Evolutionary conservation across 2,329 filamentous ascomycete species (phyloP), one percentile per base, ranked within the genome.

Genomic region (Escovopsis sp.): DNA sequence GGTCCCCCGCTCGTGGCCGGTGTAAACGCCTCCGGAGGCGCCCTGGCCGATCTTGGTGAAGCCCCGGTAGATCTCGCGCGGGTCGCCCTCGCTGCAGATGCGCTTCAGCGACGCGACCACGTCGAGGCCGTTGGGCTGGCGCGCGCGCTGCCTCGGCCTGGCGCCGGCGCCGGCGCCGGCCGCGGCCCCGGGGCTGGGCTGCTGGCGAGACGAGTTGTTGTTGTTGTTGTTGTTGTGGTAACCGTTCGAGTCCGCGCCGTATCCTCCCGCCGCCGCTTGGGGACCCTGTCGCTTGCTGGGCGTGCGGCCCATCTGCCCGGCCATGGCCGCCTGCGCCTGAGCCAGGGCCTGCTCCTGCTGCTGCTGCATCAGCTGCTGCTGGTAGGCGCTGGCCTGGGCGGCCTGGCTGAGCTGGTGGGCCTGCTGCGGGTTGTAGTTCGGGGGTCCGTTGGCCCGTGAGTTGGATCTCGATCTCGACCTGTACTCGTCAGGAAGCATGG

Each of bases 1-100:
- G 34, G 78, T 83, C 43, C 77, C 81, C 49, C 79, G 73, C 61
- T 95, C 85, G 58, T 89, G 85, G 4, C 89, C 91, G 0, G 86
- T 94, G 57, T 80, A 98, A 1, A 98, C 91, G 47, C 91, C 91
- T 52, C 91, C 91, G 8, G 89, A 96, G 33, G 91, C 91, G 60
- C 91, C 91, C 63, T 98, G 91, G 1, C 91, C 91, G 58, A 98
- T 96, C 67, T 96, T 96, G 58, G 79, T 88, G 52, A 96, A 77
- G 44, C 82, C 80, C 44, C 81, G 77, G 64, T 94, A 98, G 49
- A 89, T 80, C 43, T 84, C 80, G 26, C 85, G 85, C 4, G 91
- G 91, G 57, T 98, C 89, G 39, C 84, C 85, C 42, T 86, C 79
- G 19, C 80, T 88, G 60, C 91, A 96, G 49, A 98, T 96, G 30